Conservation (phyloP, 164 flowering plant genomes). For the Vitis rotundifolia region DNA sequence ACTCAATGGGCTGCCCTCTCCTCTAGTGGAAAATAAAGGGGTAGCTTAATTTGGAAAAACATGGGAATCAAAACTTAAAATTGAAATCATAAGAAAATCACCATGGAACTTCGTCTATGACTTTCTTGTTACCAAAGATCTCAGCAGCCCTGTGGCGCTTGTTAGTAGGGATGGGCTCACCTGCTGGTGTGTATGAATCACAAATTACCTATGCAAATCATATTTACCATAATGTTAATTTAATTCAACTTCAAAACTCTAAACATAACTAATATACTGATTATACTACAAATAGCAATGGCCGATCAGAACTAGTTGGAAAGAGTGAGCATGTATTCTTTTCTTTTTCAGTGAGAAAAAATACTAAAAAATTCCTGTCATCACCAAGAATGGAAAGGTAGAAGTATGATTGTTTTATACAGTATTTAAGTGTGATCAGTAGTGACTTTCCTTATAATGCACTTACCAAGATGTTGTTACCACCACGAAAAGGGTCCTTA, state of each 20-base stretch:
- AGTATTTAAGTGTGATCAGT: not conserved
- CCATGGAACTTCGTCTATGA: constrained; percentile 84
- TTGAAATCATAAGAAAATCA: constrained; percentile 17
- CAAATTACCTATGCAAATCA: constrained; percentile 68
- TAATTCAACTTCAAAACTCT: constrained; percentile 1
- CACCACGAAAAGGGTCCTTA: constrained; percentile 96
- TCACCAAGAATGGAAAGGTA: no score
- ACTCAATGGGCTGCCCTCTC: no score
- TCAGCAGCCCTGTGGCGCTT: constrained; percentile 87
- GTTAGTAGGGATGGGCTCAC: constrained; percentile 97
- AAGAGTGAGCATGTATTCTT: no score
- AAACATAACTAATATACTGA: not conserved
- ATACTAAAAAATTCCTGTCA: no score
- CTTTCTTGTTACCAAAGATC: constrained; percentile 72
- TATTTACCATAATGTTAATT: not conserved
- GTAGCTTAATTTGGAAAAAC: not conserved
- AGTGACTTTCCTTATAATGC: no score
- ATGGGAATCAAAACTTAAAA: not conserved
- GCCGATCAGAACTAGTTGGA: no score
- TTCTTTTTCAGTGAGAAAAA: no score
- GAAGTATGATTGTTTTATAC: not conserved
- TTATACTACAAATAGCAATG: no score
- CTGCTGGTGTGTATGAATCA: constrained; percentile 87
- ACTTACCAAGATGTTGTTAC: constrained; percentile 90
- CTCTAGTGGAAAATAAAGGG: no score